Evolutionary conservation across 306 rosid genomes (phyloP).

Genomic region (Malus sylvestris): DNA sequence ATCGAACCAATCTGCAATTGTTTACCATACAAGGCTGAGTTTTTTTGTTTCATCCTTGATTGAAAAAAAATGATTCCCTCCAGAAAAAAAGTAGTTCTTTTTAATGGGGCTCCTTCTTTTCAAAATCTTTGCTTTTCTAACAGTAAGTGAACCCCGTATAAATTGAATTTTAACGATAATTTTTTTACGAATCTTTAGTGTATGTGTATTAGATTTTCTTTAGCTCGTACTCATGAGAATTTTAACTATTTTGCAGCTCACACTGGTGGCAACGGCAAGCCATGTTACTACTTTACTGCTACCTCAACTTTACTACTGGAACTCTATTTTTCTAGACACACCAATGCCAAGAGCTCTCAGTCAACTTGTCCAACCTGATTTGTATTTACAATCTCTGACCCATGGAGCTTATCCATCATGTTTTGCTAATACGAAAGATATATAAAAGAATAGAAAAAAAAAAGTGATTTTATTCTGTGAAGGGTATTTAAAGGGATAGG

Average conservation of each 20-base stretch:
- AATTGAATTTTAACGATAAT: neutral
- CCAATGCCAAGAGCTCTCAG: neutral
- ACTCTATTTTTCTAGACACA: neutral
- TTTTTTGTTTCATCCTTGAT: neutral
- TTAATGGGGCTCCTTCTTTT: conserved; percentile 33
- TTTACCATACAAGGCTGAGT: neutral
- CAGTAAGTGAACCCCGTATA: conserved; percentile 13
- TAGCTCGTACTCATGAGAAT: neutral
- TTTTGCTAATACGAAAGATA: neutral
- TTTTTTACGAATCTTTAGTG: neutral
- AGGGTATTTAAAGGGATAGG: too few species aligned
- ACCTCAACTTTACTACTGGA: neutral
- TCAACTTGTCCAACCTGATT: neutral
- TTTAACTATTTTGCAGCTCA: too few species aligned
- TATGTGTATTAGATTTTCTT: neutral
- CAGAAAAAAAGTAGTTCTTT: too few species aligned
- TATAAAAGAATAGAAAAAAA: too few species aligned
- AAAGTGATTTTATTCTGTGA: too few species aligned
- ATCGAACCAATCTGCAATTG: neutral
- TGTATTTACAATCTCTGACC: neutral
- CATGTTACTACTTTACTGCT: neutral
- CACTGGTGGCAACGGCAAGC: neutral
- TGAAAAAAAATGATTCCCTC: too few species aligned
- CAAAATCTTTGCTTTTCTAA: conserved; percentile 26
- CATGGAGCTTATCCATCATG: neutral